phyloP scores from a whole-genome alignment of 1,284 basidiomycete species.

The Boletus smithii region DNA sequence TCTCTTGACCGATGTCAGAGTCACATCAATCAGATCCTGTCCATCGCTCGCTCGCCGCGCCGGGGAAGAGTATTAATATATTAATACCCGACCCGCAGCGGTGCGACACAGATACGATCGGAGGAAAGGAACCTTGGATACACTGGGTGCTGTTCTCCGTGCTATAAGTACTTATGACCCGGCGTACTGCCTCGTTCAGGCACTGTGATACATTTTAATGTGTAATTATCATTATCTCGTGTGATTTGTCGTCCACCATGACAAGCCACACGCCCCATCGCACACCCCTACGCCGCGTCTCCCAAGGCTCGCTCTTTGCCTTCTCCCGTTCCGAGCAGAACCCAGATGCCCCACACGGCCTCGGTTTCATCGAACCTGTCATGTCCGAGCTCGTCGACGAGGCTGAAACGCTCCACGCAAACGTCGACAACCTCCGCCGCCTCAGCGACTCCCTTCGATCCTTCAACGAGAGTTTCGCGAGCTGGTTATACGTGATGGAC shows the following conservation, averaged over 20 bases:
- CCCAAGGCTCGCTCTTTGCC: conserved; percentile 85
- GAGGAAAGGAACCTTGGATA: too few species aligned
- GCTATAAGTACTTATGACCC: too few species aligned
- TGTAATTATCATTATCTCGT: too few species aligned
- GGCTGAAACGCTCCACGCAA: conserved; percentile 73
- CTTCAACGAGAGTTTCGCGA: conserved; percentile 93
- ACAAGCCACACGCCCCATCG: conserved; percentile 45
- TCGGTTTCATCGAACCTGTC: conserved; percentile 83
- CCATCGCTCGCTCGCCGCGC: too few species aligned
- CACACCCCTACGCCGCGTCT: conserved; percentile 85
- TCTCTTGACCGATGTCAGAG: too few species aligned
- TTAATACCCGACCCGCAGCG: too few species aligned
- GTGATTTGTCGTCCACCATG: conserved; percentile 5
- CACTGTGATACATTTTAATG: too few species aligned
- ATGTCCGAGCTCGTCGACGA: conserved; percentile 87
- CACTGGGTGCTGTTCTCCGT: too few species aligned
- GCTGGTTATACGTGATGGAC: conserved; percentile 87
- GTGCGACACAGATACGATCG: too few species aligned
- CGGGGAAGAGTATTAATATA: too few species aligned
- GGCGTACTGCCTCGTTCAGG: too few species aligned
- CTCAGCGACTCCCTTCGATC: conserved; percentile 75
- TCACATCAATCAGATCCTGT: too few species aligned
- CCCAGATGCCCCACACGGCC: conserved; percentile 74
- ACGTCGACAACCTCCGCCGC: conserved; percentile 67
- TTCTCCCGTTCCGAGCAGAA: conserved; percentile 72